These are phyloP conservation scores for Pythium rishiriense DNA, from an alignment of 352 stramenopile species.

Conservation along the genomic window DNA sequence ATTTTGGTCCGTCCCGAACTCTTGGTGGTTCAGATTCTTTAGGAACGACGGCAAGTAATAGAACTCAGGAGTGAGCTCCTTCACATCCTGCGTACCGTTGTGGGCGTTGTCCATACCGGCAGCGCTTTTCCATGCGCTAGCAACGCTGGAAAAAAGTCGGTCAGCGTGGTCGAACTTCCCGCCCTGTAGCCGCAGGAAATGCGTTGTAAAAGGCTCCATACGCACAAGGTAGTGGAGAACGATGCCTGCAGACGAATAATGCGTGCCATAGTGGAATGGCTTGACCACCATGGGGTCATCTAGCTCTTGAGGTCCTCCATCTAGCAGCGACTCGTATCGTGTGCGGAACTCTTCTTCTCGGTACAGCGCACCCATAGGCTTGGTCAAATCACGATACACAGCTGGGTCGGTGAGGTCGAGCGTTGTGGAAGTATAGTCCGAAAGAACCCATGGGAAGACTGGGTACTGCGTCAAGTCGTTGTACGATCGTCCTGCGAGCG, in stretches of 20 bases:
- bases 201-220: slow-evolving; percentile 94
- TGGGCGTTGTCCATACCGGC: slow-evolving; percentile 61
- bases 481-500: slow-evolving; percentile 94
- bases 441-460: slow-evolving; percentile 98
- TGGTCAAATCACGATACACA: slow-evolving; percentile 95
- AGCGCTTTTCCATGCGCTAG: slow-evolving; percentile 89
- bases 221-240: slow-evolving; percentile 98
- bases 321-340: slow-evolving; percentile 63
- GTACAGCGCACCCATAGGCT: slow-evolving; percentile 97
- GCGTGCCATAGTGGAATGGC: slow-evolving; percentile 96
- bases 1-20: slow-evolving; percentile 91
- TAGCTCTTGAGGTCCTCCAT: slow-evolving; percentile 28
- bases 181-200: slow-evolving; percentile 94
- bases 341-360: slow-evolving; percentile 75
- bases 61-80: slow-evolving; percentile 99
- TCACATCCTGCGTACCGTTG: slow-evolving; percentile 94
- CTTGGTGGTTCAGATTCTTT: slow-evolving; percentile 94
- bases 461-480: slow-evolving; percentile 99
- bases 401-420: slow-evolving; percentile 92
- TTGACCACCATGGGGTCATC: slow-evolving; percentile 53
- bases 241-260: slow-evolving; percentile 91
- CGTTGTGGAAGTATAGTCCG: slow-evolving; percentile 93
- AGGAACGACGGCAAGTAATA: slow-evolving; percentile 96
- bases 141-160: slow-evolving; percentile 95
- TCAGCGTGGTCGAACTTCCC: slow-evolving; percentile 98